A percentile compares a stretch with the other conserved stretches of the same genome.
Conservation (phyloP, 2,329 filamentous ascomycete genomes). For the Truncatella angustata region DNA sequence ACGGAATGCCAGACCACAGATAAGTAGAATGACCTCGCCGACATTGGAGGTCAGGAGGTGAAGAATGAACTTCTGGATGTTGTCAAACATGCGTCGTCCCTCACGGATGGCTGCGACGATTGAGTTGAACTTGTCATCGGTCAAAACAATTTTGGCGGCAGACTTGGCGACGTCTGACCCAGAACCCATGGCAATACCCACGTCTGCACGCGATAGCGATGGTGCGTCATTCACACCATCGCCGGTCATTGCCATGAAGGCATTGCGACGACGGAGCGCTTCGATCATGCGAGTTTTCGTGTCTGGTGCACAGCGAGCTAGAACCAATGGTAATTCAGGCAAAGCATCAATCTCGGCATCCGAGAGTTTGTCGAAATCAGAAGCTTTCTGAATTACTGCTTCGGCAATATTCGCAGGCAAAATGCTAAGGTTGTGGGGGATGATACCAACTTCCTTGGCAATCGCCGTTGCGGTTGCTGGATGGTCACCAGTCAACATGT, state of each 20-base stretch:
- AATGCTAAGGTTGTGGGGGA: conserved; percentile 60
- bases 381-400: conserved; percentile 71
- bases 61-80: conserved; percentile 84
- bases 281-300: conserved; percentile 93
- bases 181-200: conserved; percentile 88
- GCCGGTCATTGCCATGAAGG: conserved; percentile 84
- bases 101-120: conserved; percentile 82
- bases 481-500: conserved; percentile 85
- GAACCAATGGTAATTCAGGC: conserved; percentile 73
- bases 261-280: conserved; percentile 72
- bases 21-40: conserved; percentile 65
- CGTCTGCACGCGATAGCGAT: conserved; percentile 75
- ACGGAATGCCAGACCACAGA: conserved; percentile 69
- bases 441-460: conserved; percentile 74
- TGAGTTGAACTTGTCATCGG: conserved; percentile 85
- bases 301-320: conserved; percentile 79
- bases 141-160: conserved; percentile 77
- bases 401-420: conserved; percentile 63
- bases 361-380: conserved; percentile 74
- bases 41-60: conserved; percentile 73
- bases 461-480: conserved; percentile 77
- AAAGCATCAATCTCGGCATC: conserved; percentile 75
- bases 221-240: conserved; percentile 88
- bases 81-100: conserved; percentile 82
- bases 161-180: conserved; percentile 85